Conservation (phyloP, 1,284 basidiomycete species). For the Ustilago cynodontis region DNA sequence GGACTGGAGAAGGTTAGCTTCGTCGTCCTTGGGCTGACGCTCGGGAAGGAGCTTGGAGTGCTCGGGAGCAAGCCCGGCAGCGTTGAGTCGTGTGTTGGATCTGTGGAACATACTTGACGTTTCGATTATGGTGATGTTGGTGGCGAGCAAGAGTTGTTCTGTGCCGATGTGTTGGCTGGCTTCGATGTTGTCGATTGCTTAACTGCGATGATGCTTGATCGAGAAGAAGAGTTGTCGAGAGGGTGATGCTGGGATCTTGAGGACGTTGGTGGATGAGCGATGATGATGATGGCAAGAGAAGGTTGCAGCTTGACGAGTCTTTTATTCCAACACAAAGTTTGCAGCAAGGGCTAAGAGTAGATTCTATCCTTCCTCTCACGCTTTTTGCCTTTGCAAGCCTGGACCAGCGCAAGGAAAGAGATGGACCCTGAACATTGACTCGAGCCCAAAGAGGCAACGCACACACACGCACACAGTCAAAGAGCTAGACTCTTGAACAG, state of each 20-base stretch:
- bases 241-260: constrained; percentile 12
- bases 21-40: constrained; percentile 55
- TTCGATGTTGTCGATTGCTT: not conserved
- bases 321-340: constrained; percentile 16
- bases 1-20: constrained; percentile 55
- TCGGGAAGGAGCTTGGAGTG: constrained; percentile 67
- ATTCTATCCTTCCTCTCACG: constrained; percentile 24
- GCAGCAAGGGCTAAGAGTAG: constrained; percentile 16
- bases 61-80: constrained; percentile 67
- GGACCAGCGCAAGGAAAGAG: not conserved
- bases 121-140: not conserved
- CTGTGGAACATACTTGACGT: constrained; percentile 58
- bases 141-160: constrained; percentile 11
- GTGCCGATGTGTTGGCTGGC: not conserved
- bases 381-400: constrained; percentile 2
- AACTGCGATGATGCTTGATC: not conserved
- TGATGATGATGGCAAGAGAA: constrained; percentile 14
- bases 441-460: constrained; percentile 29
- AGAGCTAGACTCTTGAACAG: constrained; percentile 21
- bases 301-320: not conserved
- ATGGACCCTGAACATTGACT: constrained; percentile 35
- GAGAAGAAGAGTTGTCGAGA: not conserved
- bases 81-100: constrained; percentile 65
- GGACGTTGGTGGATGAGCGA: constrained; percentile 2
- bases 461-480: not conserved